A percentile compares a stretch with the other conserved stretches of the same genome.
Evolutionary conservation across 305 asterid species (phyloP).

Genomic region (Fraxinus xanthoxyloides): DNA sequence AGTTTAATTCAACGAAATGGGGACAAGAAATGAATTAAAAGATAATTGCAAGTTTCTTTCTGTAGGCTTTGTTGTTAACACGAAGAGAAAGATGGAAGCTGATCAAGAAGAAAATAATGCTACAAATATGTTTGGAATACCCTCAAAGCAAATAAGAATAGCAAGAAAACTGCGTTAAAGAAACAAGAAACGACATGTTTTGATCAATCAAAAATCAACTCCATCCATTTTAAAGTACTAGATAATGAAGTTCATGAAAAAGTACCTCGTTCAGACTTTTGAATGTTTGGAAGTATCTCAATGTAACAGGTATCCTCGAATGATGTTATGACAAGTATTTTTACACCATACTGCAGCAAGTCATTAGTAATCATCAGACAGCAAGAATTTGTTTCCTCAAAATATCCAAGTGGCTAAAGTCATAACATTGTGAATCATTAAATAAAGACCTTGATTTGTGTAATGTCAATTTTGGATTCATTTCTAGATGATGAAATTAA

Average conservation of each 20-base stretch:
- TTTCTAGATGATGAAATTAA: background rate
- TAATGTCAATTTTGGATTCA: background rate
- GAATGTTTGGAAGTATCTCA: constrained; percentile 77
- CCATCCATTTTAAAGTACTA: background rate
- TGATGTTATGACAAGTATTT: constrained; percentile 86
- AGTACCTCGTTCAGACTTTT: constrained; percentile 90
- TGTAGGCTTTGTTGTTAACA: background rate
- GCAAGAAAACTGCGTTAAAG: background rate
- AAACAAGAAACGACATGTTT: background rate
- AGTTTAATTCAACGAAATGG: background rate
- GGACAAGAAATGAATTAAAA: background rate
- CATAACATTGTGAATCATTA: background rate
- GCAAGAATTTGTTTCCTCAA: constrained; percentile 7
- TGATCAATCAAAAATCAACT: constrained; percentile 1
- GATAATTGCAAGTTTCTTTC: background rate
- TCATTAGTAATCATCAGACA: constrained; percentile 27
- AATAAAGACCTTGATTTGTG: background rate
- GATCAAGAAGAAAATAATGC: background rate
- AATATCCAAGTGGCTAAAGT: background rate
- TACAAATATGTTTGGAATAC: background rate
- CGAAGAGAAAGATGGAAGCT: background rate
- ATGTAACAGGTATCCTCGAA: constrained; percentile 95
- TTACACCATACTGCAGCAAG: constrained; percentile 85
- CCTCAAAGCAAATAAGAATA: background rate
- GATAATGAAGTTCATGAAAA: background rate